Conservation (phyloP, 176 grass and related monocot species). For the Pharus latifolius region DNA sequence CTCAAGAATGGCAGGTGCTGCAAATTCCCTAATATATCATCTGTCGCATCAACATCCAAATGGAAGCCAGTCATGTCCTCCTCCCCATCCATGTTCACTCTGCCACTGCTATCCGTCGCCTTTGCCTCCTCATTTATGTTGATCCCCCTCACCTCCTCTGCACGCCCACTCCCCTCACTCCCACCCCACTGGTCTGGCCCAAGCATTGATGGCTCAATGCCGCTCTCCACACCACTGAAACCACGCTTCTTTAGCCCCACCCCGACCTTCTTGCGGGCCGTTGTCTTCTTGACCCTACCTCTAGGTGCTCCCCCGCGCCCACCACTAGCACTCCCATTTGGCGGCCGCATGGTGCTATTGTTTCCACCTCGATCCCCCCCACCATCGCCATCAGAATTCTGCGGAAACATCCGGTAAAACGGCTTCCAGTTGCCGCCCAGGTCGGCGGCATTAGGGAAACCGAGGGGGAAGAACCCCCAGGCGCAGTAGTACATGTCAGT, state of each 20-base stretch:
- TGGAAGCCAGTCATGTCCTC: constrained; percentile 50
- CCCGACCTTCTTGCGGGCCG: constrained; percentile 60
- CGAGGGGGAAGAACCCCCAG: constrained; percentile 95
- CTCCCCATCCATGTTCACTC: constrained; percentile 7
- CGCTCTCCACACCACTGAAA: constrained; percentile 32
- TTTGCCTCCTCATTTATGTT: constrained; percentile 78
- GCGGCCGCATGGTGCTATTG: neutral
- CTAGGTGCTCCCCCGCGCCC: constrained; percentile 2
- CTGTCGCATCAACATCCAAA: constrained; percentile 51
- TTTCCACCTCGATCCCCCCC: constrained; percentile 6
- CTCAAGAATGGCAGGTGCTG: constrained; percentile 56
- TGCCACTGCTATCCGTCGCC: constrained; percentile 41
- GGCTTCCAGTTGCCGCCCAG: constrained; percentile 50
- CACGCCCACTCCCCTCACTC: neutral
- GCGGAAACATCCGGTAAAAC: constrained; percentile 49
- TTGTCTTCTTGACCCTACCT: constrained; percentile 54
- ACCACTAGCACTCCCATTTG: constrained; percentile 9
- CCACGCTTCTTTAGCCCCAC: constrained; percentile 7
- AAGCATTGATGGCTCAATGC: constrained; percentile 22
- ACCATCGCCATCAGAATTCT: constrained; percentile 7
- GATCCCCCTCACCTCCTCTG: constrained; percentile 50
- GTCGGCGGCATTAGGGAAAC: constrained; percentile 49
- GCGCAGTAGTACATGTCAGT: constrained; percentile 96
- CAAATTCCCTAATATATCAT: constrained; percentile 71
- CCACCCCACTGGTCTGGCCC: constrained; percentile 27